These are phyloP conservation scores for Alternaria solani DNA, from an alignment of 2,329 filamentous ascomycete genomes.

Conservation along the genomic window DNA sequence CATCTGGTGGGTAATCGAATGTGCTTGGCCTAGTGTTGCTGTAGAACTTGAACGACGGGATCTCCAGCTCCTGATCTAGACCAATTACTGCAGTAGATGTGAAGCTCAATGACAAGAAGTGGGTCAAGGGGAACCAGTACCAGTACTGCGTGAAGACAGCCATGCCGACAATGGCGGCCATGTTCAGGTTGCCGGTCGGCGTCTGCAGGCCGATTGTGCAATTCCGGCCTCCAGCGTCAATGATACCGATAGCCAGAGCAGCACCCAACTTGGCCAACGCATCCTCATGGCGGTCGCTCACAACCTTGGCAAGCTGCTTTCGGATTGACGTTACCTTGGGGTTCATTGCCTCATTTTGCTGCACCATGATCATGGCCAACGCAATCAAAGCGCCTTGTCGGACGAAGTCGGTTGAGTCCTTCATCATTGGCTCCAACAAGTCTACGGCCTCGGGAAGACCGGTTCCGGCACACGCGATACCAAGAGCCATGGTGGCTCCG, in stretches of 20 bases:
- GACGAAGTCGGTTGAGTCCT: slow-evolving; percentile 98
- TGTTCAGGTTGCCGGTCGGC: slow-evolving; percentile 97
- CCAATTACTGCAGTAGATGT: slow-evolving; percentile 97
- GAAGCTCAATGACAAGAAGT: slow-evolving; percentile 95
- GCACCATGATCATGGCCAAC: slow-evolving; percentile 97
- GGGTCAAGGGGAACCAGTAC: slow-evolving; percentile 99
- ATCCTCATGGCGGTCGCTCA: slow-evolving; percentile 94
- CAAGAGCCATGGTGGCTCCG: slow-evolving; percentile 96
- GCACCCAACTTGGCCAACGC: slow-evolving; percentile 99
- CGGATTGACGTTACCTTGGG: slow-evolving; percentile 91
- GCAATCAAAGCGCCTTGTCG: slow-evolving; percentile 95
- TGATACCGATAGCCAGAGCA: slow-evolving; percentile 92
- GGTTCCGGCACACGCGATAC: slow-evolving; percentile 96
- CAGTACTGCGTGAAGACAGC: slow-evolving; percentile 99
- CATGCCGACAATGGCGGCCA: slow-evolving; percentile 97
- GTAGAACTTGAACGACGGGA: slow-evolving; percentile 94
- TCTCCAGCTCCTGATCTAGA: slow-evolving; percentile 90
- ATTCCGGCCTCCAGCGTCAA: slow-evolving; percentile 96
- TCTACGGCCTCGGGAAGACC: slow-evolving; percentile 96
- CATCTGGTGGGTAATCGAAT: slow-evolving; percentile 97
- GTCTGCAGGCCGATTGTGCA: slow-evolving; percentile 98
- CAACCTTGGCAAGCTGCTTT: slow-evolving; percentile 92
- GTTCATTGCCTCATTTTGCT: slow-evolving; percentile 99
- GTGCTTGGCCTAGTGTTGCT: slow-evolving; percentile 93
- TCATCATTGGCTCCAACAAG: slow-evolving; percentile 97